Base-by-base conservation (phyloP, 2,329 filamentous ascomycete genomes). In the Thielaviopsis punctulata region DNA sequence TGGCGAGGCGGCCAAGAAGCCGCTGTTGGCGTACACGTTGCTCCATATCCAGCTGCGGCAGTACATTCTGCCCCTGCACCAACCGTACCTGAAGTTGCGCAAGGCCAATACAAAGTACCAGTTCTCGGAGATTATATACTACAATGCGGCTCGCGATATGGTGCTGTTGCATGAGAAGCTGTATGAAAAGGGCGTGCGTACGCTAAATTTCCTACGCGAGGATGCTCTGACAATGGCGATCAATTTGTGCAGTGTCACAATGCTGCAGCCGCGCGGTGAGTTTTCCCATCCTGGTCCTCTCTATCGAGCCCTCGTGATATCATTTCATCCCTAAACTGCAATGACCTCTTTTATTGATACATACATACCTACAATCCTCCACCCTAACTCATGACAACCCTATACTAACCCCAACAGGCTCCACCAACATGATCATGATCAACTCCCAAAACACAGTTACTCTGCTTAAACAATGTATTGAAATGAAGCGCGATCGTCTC, bases 101-200 rank as follows among this genome's bases (percentile, higher is more conserved):
- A 75, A 75, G 63, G 68, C 70, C 56, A 76, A 78, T 62, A 75
- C 75, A 52, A 76, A 76, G 57, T 79, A 78, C 59, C 76, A 79
- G 58, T 75, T 76, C 59, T 78, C 76, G 1, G 76, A 80, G 57
- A 76, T 78, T 54, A 73, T 79, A 47, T 80, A 79, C 66, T 79
- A 79, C 63, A 79, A 76, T 52, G 75, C 76, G 0, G 76, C 76
- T 1, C 69, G 76, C 30, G 76, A 80, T 57, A 75, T 80, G 58
- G 74, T 80, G 1, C 65, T 79, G n/a, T 68, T 80, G 56, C 74
- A 79, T 60, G 75, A 79, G 60, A 75, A 75, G 58, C 69, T 80
- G 27, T 73, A 73, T 54, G 72, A 79, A 56, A 75, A 75, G 58
- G 75, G 75, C 23, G 69, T 79, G 51, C 71, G 76, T 36, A 72